Base-by-base conservation (phyloP, 2,329 filamentous ascomycete species). In the Fusarium nodosum region DNA sequence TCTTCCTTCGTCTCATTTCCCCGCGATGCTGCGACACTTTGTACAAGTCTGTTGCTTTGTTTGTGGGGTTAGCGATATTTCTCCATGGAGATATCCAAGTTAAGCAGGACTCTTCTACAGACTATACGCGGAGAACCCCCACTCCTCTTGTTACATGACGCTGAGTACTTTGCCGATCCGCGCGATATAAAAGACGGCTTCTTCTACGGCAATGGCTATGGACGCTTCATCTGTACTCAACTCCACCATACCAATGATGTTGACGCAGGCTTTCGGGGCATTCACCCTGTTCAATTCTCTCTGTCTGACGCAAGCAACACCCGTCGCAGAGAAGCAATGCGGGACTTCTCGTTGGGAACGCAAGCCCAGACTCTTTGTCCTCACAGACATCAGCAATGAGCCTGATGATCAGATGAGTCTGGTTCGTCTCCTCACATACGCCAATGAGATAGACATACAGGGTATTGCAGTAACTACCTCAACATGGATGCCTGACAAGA, bases 361-460 rank as follows among this genome's bases (percentile, higher is more conserved):
- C 8, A 77, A 77, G 56, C 75, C 74, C 0, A 74, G 77, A 2
- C 73, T 82, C 0, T 83, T 83, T 42, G 77, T 83, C 42, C 54
- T 82, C 16, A 79, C 80, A 5, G 82, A 84, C 33, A 82, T 83
- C 24, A 79, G 79, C 39, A 83, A 83, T 64, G 82, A 84, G 63
- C 81, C 81, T 0, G 82, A 84, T 55, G 82, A 84, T 66, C 76
- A 79, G 5, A 78, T 82, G 65, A 83, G 80, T 3, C 66, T 84
- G 1, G 79, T 81, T 3, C 79, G 82, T 3, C 79, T 81, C 31
- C 69, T 85, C 7, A 73, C 82, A 0, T 84, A 84, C 48, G 72
- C 78, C 13, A 83, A 85, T 56, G 78, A 84, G 58, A 82, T 84
- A 62, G 73, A 79, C 6, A 82, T 80, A 0, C 75, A 81, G 47